A percentile compares a stretch with the other conserved stretches of the same genome.
Conservation (phyloP, 306 rosid genomes). For the Fragaria vesca region DNA sequence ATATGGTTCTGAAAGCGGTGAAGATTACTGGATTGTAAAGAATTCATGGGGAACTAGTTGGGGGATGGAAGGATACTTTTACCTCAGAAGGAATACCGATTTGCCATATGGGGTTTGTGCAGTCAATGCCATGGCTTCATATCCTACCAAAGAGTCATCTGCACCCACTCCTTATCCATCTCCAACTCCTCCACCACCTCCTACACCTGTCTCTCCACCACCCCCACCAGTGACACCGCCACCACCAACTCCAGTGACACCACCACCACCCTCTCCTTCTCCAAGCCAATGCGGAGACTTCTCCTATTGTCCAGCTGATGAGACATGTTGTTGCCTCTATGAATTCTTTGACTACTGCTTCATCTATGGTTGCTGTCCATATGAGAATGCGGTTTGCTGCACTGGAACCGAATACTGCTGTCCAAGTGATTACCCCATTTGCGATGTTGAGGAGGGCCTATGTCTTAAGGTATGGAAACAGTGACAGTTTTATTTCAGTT, state of each 20-base stretch:
- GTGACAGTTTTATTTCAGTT: no score
- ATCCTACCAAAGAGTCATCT: conserved; percentile 66
- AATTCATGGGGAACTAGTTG: conserved; percentile 84
- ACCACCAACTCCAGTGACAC: conserved; percentile 11
- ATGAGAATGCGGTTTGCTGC: conserved; percentile 70
- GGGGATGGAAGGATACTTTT: conserved; percentile 69
- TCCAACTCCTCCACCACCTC: conserved; percentile 54
- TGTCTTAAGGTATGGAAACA: conserved; percentile 55
- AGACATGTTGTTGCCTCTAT: conserved; percentile 68
- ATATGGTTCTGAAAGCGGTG: conserved; percentile 61
- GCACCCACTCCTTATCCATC: conserved; percentile 51
- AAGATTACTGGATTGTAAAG: conserved; percentile 83
- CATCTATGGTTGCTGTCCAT: conserved; percentile 66
- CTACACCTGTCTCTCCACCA: conserved; percentile 20
- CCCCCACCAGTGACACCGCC: conserved; percentile 17
- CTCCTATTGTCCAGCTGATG: conserved; percentile 52
- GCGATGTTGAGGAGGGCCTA: conserved; percentile 54
- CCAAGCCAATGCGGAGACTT: conserved; percentile 69
- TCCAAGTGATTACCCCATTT: conserved; percentile 68
- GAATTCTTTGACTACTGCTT: conserved; percentile 42
- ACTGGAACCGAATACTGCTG: conserved; percentile 66
- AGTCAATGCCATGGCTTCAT: conserved; percentile 67
- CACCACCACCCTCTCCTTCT: conserved; percentile 65
- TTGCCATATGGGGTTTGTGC: conserved; percentile 68
- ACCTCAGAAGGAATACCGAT: conserved; percentile 57